Evolutionary conservation across 1,284 basidiomycete species (phyloP), one percentile per base, ranked within the genome.

Genomic region (Cystobasidium slooffiae): DNA sequence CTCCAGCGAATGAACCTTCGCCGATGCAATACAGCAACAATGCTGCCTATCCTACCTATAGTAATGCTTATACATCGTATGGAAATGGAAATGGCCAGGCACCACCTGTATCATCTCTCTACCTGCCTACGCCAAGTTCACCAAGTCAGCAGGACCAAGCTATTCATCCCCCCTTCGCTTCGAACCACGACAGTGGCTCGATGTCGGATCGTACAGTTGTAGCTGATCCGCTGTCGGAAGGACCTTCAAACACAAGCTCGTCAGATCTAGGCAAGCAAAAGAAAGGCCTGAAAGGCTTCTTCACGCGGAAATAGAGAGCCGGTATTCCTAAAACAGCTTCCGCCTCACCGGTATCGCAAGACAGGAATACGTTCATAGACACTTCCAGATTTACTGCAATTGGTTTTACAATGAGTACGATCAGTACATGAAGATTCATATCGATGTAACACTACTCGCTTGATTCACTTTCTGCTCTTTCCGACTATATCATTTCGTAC

Each of bases 101-200:
- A 52, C 69, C 69, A 4, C 69, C 69, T 20, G 69, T 72, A 12
- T 72, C 69, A 12, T 53, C 44, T 10, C 61, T 72, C 31, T 72
- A 72, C 43, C 12, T 72, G 0, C 69, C 69, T 10, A 39, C 68
- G 20, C 68, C 68, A 22, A n/a, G 39, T 22, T 61, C 68, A 6
- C 56, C 68, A 7, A 68, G 61, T 51, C 61, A 63, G 31, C 43
- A 63, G 47, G 61, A 22, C 4, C 43, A 51, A 51, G 61, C 61
- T 7, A 47, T 63, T 6, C 43, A 51, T n/a, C 44, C 61, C 1
- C 61, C 61, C 31, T 63, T 51, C 24, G 61, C 61, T 43, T 63
- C 61, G 24, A 8, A n/a, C 10, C n/a, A 9, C 9, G 43, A 18
- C 8, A 63, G 43, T 7, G 37, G n/a, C 20, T 66, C 64, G 0